A percentile compares a stretch with the other conserved stretches of the same genome.
Evolutionary conservation across 257 asterid species (phyloP).

Genomic region (Sherardia arvensis): DNA sequence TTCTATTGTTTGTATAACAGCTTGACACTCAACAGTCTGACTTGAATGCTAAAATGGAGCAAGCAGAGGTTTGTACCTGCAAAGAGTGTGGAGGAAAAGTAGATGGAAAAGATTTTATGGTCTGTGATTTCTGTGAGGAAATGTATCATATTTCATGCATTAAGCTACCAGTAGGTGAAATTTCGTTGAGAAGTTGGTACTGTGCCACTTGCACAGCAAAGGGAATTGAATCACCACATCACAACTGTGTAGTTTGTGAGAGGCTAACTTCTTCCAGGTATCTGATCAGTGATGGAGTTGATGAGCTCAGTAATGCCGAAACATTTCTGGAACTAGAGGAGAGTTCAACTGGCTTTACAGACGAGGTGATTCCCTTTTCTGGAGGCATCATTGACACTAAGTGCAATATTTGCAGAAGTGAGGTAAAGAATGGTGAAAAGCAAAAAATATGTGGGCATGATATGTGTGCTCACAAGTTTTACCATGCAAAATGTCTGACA

Average conservation of each 20-base stretch:
- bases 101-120: conserved; percentile 58
- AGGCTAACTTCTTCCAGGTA: conserved; percentile 34
- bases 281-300: conserved; percentile 24
- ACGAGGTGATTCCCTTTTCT: conserved; percentile 16
- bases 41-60: conserved; percentile 40
- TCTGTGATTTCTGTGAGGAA: conserved; percentile 87
- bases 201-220: conserved; percentile 59
- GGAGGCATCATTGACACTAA: conserved; percentile 16
- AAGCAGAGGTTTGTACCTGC: conserved; percentile 43
- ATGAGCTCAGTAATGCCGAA: conserved; percentile 23
- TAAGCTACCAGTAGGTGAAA: conserved; percentile 59
- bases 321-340: conserved; percentile 41
- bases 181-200: conserved; percentile 70
- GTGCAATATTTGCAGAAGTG: conserved; percentile 60
- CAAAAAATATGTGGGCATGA: conserved; percentile 59
- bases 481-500: conserved; percentile 70
- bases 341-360: conserved; percentile 39
- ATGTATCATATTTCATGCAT: conserved; percentile 78
- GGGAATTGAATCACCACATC: conserved; percentile 59
- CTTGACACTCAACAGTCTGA: conserved; percentile 32
- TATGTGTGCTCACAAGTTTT: conserved; percentile 70
- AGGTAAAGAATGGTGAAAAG: conserved; percentile 33
- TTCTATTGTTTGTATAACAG: conserved; percentile 16
- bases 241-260: conserved; percentile 71
- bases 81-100: conserved; percentile 50